phyloP scores from a whole-genome alignment of 805 yeast genomes.

The Blastobotrys robertii region DNA sequence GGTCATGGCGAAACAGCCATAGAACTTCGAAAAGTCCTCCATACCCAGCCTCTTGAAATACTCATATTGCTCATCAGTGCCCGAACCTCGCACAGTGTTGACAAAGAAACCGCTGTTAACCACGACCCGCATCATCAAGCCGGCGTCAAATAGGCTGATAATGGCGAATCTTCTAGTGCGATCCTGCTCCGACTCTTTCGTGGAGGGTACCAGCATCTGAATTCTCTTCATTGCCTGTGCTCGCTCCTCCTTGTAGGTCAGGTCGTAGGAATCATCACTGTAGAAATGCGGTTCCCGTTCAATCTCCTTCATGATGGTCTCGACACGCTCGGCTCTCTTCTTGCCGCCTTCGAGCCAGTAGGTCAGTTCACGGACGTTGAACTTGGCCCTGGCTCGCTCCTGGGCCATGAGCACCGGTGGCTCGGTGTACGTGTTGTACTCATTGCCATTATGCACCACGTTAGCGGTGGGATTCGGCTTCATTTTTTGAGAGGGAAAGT shows the following conservation, averaged over 20 bases:
- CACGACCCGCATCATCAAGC: conserved; percentile 71
- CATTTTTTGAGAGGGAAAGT: not conserved
- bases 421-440: conserved; percentile 20
- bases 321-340: conserved; percentile 31
- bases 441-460: conserved; percentile 17
- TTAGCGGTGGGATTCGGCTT: conserved; percentile 15
- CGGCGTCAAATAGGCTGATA: conserved; percentile 49
- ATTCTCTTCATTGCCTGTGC: conserved; percentile 27
- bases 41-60: conserved; percentile 69
- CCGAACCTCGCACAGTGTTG: conserved; percentile 75
- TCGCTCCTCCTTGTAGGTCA: conserved; percentile 34
- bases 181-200: conserved; percentile 20
- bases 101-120: conserved; percentile 82
- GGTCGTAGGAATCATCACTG: conserved; percentile 37
- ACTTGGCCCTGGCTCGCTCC: conserved; percentile 32
- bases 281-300: conserved; percentile 48
- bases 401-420: conserved; percentile 29
- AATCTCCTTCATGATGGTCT: conserved; percentile 33
- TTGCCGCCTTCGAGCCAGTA: conserved; percentile 36
- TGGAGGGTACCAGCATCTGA: conserved; percentile 20
- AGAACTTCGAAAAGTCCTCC: conserved; percentile 29
- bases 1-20: conserved; percentile 94
- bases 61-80: conserved; percentile 70
- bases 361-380: conserved; percentile 31
- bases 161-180: conserved; percentile 19